Percentiles rank a stretch among this genome's conserved stretches.
Evolutionary conservation across 2,329 filamentous ascomycete species (phyloP).

Genomic region (Arthroderma uncinatum): DNA sequence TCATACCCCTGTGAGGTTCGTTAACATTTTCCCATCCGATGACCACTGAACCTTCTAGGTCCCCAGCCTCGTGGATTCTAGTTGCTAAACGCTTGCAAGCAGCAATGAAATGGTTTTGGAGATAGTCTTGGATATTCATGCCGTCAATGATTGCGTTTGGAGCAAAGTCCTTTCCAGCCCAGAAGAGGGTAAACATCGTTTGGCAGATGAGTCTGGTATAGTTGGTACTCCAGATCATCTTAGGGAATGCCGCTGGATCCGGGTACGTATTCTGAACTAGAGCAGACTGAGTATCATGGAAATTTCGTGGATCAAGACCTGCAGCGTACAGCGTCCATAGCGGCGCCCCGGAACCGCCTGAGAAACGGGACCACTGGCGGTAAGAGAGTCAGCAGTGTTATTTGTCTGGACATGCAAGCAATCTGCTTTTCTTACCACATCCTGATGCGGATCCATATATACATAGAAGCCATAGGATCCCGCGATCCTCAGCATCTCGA

Average conservation of each 20-base stretch:
- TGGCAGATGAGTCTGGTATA: conserved; percentile 79
- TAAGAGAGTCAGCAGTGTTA: neutral
- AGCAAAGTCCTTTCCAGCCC: conserved; percentile 79
- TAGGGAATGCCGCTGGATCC: conserved; percentile 74
- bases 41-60: conserved; percentile 73
- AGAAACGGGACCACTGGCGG: conserved; percentile 79
- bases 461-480: conserved; percentile 89
- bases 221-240: conserved; percentile 99
- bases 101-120: conserved; percentile 73
- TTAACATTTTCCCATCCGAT: conserved; percentile 96
- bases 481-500: conserved; percentile 68
- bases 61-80: conserved; percentile 79
- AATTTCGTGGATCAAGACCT: conserved; percentile 75
- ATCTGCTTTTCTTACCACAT: conserved; percentile 51
- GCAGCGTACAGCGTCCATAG: conserved; percentile 97
- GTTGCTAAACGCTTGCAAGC: conserved; percentile 72
- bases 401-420: neutral
- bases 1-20: conserved; percentile 80
- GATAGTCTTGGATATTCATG: conserved; percentile 89
- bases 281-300: conserved; percentile 77
- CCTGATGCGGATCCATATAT: conserved; percentile 98
- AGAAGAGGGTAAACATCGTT: conserved; percentile 91
- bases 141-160: conserved; percentile 93
- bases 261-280: conserved; percentile 91
- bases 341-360: conserved; percentile 86